Base-by-base conservation (phyloP, 192 early-diverging fungal species). In the Phlyctochytrium arcticum region DNA sequence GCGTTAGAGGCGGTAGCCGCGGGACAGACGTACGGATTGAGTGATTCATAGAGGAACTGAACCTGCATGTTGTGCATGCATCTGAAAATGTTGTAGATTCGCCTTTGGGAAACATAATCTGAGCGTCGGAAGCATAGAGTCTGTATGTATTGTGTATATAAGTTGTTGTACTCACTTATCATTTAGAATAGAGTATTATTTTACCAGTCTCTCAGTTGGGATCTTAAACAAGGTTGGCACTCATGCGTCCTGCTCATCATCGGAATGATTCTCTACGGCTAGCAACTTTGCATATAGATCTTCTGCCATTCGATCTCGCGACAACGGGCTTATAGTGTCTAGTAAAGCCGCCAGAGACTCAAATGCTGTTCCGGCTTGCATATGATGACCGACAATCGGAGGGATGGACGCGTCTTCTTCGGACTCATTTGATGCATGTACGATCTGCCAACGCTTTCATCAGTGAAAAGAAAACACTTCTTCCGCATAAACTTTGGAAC, bases 261-360 rank as follows among this genome's bases (percentile, higher is more conserved):
- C 57, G 34, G 36, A 23, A 12, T 54, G 36, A 31, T 39, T 24
- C 15, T 46, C 59, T 15, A 70, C 51, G 4, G 54, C 47, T 24
- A 64, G 53, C 49, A 70, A 47, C 33, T 64, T 70, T 21, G 51
- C 33, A 48, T 51, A 67, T 21, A 70, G 36, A 7, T 51, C 33
- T 35, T 55, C 51, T 29, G 57, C 60, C 32, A 70, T 64, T 35
- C 48, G 62, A 32, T 53, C 56, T 24, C 70, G 54, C 35, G 67
- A 72, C 53, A 58, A 64, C 24, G 55, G 55, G 8, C 67, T 71
- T 23, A 72, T 63, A 32, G 70, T 58, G 53, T 67, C 61, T 29
- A 72, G 36, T 10, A 72, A 63, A 15, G 47, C 64, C 21, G 67
- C 70, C 63, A 72, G 57, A 27, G 47, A 48, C 30, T 72, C 70